Percentiles rank a stretch among this genome's conserved stretches.
Evolutionary conservation across 176 grass and related monocot genomes (phyloP).

Genomic region (Phoenix dactylifera): DNA sequence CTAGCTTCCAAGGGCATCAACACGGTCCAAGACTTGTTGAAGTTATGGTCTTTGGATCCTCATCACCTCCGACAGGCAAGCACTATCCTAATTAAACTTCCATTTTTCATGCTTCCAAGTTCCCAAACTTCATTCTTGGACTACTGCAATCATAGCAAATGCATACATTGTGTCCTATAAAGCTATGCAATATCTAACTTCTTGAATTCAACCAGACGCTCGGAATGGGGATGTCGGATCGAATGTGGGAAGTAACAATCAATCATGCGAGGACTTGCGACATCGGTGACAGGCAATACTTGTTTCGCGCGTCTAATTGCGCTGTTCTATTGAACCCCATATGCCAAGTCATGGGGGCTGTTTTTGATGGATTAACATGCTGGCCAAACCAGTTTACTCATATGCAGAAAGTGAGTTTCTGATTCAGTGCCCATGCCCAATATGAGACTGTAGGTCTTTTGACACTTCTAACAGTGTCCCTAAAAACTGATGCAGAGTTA

Average conservation of each 20-base stretch:
- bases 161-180: no score
- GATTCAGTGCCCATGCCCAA: no score
- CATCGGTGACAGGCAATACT: constrained; percentile 41
- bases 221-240: constrained; percentile 70
- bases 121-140: no score
- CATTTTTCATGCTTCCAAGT: no score
- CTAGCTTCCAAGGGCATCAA: constrained; percentile 9
- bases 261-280: constrained; percentile 44
- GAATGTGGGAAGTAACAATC: constrained; percentile 60
- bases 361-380: constrained; percentile 2
- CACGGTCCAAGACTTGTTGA: constrained; percentile 59
- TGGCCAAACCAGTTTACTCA: constrained; percentile 18
- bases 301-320: background rate
- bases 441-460: background rate
- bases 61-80: constrained; percentile 25
- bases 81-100: no score
- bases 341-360: constrained; percentile 23
- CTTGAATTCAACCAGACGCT: constrained; percentile 32
- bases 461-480: constrained; percentile 3
- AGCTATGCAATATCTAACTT: no score
- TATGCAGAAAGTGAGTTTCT: constrained; percentile 13
- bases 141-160: no score
- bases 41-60: constrained; percentile 23
- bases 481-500: constrained; percentile 13
- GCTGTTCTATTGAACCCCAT: constrained; percentile 49